Base-by-base conservation (phyloP, 208 protist genomes). In the Acanthamoeba royreba region DNA sequence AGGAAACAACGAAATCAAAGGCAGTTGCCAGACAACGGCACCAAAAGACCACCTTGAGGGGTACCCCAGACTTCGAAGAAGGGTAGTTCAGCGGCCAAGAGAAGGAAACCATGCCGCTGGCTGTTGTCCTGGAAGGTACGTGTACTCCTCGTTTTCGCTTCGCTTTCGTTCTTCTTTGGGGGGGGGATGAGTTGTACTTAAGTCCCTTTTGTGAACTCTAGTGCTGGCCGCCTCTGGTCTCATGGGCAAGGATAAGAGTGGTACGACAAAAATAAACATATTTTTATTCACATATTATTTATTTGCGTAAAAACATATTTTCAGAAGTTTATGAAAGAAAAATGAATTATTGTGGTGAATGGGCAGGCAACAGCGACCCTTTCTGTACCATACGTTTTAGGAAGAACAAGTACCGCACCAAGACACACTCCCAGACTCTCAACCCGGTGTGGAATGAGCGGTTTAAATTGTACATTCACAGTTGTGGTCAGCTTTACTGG, bases 331-430 rank as follows among this genome's bases (percentile, higher is more conserved):
- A 55, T 19, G 19, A 9, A 19, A 9, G 49, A 9, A 19, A 19
- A 9, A 19, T 9, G 49, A 19, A 55, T 55, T 9, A 55, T 55
- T 9, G 49, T 55, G 9, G 49, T 9, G 9, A 19, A 19, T 55
- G 9, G 49, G 49, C 63, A 87, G 79, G 79, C 22, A 4, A 46
- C 31, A 89, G 81, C 38, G 81, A 89, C 38, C 81, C 81, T 17
- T 89, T 66, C 22, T 89, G 81, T 33, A 66, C 45, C 0, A 89
- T 89, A 2, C 81, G 81, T 2, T 89, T 66, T 33, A 42, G 33
- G 52, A 89, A 89, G 38, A 66, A 66, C 45, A 89, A 89, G 81
- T 66, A 66, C 33, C 81, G 52, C 28, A 66, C 81, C 81, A 89
- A 89, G 38, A 89, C 81, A 22, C 45, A 66, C 49, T 40, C 45